Evolutionary conservation across 2,329 filamentous ascomycete genomes (phyloP).

Genomic region (Fusarium illudens): DNA sequence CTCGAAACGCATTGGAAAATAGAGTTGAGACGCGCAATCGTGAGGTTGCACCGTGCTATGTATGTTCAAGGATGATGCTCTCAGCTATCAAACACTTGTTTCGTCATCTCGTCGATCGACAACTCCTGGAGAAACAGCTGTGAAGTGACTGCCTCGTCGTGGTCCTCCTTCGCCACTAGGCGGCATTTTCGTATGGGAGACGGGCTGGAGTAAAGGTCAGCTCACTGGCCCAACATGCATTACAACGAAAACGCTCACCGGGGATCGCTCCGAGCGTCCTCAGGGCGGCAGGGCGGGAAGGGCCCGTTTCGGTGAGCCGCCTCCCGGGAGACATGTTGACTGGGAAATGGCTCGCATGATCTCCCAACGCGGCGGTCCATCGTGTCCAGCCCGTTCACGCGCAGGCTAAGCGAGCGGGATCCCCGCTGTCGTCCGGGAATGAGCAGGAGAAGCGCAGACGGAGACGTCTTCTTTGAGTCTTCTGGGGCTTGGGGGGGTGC

Average conservation of each 20-base stretch:
- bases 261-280: background rate
- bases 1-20: background rate
- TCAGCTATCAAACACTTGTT: background rate
- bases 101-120: background rate
- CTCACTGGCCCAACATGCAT: background rate
- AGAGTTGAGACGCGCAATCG: background rate
- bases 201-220: background rate
- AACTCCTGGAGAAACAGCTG: background rate
- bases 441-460: background rate
- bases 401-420: background rate
- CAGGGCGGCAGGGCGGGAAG: background rate
- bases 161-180: background rate
- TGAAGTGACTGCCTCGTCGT: background rate
- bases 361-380: background rate
- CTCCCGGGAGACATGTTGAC: background rate
- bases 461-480: background rate
- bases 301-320: background rate
- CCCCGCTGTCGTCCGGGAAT: background rate
- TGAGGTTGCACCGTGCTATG: background rate
- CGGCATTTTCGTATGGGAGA: background rate
- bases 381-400: background rate
- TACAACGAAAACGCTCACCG: background rate
- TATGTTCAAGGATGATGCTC: background rate
- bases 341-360: background rate
- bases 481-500: background rate